Conservation (phyloP, 768 basidiomycete genomes). For the Tulasnella calospora region DNA sequence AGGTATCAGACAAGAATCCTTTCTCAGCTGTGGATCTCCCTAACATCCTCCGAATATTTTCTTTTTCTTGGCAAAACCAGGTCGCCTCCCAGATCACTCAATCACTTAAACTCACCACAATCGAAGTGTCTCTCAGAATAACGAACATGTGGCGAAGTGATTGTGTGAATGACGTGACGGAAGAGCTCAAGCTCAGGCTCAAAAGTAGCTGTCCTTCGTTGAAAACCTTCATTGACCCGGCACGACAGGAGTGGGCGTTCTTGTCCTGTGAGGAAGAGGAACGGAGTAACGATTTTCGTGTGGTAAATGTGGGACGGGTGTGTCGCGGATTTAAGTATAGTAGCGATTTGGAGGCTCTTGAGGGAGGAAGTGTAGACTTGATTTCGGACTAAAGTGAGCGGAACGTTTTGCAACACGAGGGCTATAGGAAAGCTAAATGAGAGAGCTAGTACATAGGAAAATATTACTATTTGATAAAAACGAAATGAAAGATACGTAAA, state of each 20-base stretch:
- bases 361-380: no score
- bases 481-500: background rate
- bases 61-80: background rate
- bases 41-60: background rate
- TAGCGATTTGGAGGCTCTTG: no score
- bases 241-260: background rate
- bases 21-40: background rate
- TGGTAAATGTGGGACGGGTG: background rate
- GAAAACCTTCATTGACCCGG: background rate
- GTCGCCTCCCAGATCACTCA: background rate
- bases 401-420: no score
- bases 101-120: background rate
- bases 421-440: background rate
- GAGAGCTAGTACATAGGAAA: background rate
- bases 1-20: background rate
- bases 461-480: background rate
- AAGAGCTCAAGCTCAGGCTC: background rate
- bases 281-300: background rate
- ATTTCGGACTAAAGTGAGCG: no score
- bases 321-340: background rate
- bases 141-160: no score
- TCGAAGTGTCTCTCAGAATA: background rate
- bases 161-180: background rate
- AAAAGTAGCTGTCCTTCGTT: background rate
- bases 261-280: background rate